Percentiles rank a stretch among this genome's conserved stretches.
phyloP scores from a whole-genome alignment of 2,329 filamentous ascomycete genomes.

The Xylaria sp. region DNA sequence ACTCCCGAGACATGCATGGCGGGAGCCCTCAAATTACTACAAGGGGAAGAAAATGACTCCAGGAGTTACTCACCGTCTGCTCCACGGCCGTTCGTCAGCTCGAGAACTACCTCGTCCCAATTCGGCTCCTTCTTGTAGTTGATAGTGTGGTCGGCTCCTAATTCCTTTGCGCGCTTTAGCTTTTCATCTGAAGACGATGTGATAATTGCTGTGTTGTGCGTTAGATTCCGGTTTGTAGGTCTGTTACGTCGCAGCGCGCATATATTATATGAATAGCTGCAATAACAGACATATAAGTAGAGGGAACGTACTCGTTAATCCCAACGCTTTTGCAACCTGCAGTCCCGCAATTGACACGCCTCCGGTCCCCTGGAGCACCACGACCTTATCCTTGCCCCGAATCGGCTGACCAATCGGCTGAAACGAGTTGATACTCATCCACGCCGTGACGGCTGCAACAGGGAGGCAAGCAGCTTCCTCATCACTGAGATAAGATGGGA shows the following conservation, averaged over 20 bases:
- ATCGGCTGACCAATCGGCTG: conserved; percentile 56
- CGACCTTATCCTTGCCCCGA: conserved; percentile 51
- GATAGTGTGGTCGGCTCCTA: conserved; percentile 59
- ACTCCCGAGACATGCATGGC: too few relatives aligned
- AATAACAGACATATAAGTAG: background rate
- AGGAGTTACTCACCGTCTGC: too few relatives aligned
- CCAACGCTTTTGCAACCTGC: conserved; percentile 59
- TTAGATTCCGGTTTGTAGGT: background rate
- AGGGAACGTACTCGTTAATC: conserved; percentile 49
- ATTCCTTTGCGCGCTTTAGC: conserved; percentile 50
- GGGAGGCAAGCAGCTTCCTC: conserved; percentile 66
- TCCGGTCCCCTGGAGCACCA: conserved; percentile 61
- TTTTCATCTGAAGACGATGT: conserved; percentile 54
- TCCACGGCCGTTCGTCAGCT: conserved; percentile 51
- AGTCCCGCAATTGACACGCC: conserved; percentile 58
- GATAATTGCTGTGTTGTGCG: conserved; percentile 26
- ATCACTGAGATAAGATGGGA: conserved; percentile 61
- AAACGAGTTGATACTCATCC: conserved; percentile 69
- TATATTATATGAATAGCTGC: background rate
- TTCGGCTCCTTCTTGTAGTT: conserved; percentile 60
- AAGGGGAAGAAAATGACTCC: too few relatives aligned
- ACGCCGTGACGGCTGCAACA: conserved; percentile 67
- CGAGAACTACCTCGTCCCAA: conserved; percentile 57
- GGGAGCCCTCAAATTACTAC: too few relatives aligned
- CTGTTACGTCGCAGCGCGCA: background rate